These are phyloP conservation scores for Marsdenia floribunda DNA, from an alignment of 257 asterid genomes.

Conservation along the genomic window DNA sequence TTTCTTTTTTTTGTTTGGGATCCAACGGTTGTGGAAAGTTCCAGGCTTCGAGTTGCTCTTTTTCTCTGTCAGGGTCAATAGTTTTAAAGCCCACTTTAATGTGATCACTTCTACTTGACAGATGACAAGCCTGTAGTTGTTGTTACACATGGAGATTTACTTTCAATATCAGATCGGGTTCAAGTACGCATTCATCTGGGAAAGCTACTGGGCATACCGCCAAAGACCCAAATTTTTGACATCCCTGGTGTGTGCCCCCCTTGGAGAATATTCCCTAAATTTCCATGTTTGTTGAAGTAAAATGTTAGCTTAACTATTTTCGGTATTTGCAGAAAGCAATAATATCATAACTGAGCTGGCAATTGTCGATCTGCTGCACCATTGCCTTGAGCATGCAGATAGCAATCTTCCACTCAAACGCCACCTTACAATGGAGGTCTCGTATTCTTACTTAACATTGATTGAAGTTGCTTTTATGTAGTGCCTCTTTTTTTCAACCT, in stretches of 20 bases:
- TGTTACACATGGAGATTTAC: constrained; percentile 84
- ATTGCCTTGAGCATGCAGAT: constrained; percentile 75
- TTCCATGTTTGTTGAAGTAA: neutral
- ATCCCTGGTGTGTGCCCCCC: constrained; percentile 66
- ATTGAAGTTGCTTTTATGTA: neutral
- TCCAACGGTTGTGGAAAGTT: neutral
- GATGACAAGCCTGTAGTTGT: constrained; percentile 89
- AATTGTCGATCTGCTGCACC: constrained; percentile 43
- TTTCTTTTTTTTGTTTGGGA: neutral
- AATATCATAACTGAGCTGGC: constrained; percentile 42
- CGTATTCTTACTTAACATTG: constrained; percentile 12
- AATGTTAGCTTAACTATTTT: constrained; percentile 1
- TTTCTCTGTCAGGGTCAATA: neutral
- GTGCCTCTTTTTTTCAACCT: neutral
- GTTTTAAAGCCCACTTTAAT: neutral
- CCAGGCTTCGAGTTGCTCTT: neutral
- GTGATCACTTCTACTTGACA: constrained; percentile 21
- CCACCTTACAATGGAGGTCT: constrained; percentile 36
- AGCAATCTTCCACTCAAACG: constrained; percentile 45
- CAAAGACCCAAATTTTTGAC: constrained; percentile 65
- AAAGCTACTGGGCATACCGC: constrained; percentile 63
- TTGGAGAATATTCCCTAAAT: neutral
- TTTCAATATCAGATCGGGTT: constrained; percentile 52
- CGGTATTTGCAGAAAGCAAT: constrained; percentile 41
- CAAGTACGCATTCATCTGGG: constrained; percentile 55